Evolutionary conservation across 257 asterid species (phyloP).

Genomic region (Solanum etuberosum): DNA sequence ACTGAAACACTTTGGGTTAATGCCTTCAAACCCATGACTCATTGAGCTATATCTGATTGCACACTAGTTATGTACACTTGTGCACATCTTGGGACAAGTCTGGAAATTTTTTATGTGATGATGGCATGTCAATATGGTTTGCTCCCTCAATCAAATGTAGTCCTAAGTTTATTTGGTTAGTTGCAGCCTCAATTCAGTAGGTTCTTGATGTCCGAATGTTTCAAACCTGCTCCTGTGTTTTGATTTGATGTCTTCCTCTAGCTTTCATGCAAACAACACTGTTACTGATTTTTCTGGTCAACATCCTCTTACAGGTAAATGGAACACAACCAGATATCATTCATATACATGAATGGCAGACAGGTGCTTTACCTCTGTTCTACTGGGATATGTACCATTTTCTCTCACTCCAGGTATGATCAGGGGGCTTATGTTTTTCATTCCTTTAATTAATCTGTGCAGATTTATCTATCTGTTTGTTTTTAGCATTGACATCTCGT

Average conservation of each 20-base stretch:
- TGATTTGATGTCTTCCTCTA: not conserved
- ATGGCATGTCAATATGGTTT: not conserved
- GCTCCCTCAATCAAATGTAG: not conserved
- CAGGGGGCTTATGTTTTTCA: not conserved
- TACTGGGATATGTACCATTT: conserved; percentile 87
- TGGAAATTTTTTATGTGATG: not conserved
- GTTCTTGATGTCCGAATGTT: not conserved
- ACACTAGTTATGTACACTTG: not conserved
- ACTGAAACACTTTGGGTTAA: not conserved
- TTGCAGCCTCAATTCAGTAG: not conserved
- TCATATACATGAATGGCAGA: conserved; percentile 95
- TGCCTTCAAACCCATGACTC: not conserved
- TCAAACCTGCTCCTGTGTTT: not conserved
- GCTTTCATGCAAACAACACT: not conserved
- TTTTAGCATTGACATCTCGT: conserved; percentile 1
- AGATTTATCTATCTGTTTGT: not conserved
- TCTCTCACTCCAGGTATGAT: conserved; percentile 63
- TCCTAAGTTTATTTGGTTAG: not conserved
- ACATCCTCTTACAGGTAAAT: conserved; percentile 37
- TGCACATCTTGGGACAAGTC: not conserved
- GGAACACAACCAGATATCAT: conserved; percentile 71
- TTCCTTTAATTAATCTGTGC: not conserved
- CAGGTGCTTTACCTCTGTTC: conserved; percentile 63
- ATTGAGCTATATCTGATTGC: not conserved
- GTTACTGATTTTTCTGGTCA: not conserved